Conservation (phyloP, 371 early-diverging fungal species). For the Mucor plumbeus region DNA sequence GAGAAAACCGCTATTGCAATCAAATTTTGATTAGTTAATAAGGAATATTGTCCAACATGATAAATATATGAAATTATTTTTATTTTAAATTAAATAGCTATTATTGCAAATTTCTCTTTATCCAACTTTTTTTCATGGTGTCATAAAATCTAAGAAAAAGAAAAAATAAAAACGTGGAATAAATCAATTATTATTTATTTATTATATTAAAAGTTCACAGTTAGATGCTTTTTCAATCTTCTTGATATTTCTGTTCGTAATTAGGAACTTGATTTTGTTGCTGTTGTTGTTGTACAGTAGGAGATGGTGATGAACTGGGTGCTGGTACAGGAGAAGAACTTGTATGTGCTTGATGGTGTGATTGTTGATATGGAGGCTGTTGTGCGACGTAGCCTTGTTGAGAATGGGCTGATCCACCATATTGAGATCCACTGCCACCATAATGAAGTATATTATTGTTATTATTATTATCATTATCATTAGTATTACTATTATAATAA, state of each 20-base stretch:
- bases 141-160: too few species aligned
- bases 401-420: conserved; percentile 7
- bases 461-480: neutral
- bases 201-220: neutral
- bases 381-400: neutral
- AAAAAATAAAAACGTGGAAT: neutral
- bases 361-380: neutral
- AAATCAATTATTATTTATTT: neutral
- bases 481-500: neutral
- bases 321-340: conserved; percentile 7
- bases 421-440: conserved; percentile 8
- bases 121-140: too few species aligned
- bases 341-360: neutral
- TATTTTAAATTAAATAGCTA: too few species aligned
- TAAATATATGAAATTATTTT: too few species aligned
- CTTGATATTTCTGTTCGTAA: conserved; percentile 14
- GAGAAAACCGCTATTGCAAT: too few species aligned
- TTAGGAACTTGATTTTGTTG: conserved; percentile 1
- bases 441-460: neutral
- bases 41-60: too few species aligned
- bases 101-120: too few species aligned
- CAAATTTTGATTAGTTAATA: too few species aligned
- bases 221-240: too few species aligned
- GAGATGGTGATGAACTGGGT: neutral
- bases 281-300: neutral